Base-by-base conservation (phyloP, 352 stramenopile species). In the Phytopythium litorale region DNA sequence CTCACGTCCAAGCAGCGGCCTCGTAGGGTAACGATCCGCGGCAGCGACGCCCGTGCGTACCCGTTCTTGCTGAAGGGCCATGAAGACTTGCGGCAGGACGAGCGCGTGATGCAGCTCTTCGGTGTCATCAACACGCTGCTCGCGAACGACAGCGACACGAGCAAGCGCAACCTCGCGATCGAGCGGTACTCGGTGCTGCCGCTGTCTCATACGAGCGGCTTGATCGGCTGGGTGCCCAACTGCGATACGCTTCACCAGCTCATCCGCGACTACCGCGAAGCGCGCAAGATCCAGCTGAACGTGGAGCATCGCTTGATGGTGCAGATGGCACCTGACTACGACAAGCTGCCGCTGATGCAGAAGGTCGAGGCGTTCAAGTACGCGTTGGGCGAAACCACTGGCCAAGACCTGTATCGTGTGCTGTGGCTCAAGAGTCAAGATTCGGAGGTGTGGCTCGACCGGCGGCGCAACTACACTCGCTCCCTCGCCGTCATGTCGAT, bases 61-160 rank as follows among this genome's bases (percentile, higher is more conserved):
- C 87, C 98, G 32, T 99, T 99, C 77, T 70, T 99, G 54, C 88
- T 99, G 15, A 99, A 99, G 81, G 98, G 98, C 6, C 97, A 99
- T 73, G 98, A 99, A 77, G 98, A 99, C 87, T 78, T 99, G 52
- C 80, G 98, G 18, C 98, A 99, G 79, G 98, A 99, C 73, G 98
- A 99, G 78, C 88, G 98, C 60, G 98, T 99, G 16, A 99, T 99
- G 98, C 98, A 99, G 80, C 83, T 99, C 16, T 99, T 99, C 71
- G 98, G 98, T 15, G 88, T 99, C 30, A 98, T 99, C 52, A 99
- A 99, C 88, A 98, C 96, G 18, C 84, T 99, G 58, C 77, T 99
- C 38, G 91, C 95, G 42, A 98, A 98, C 70, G 98, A 99, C 73
- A 88, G 92, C 55, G 84, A 98, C 71, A 99, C 98, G 18, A 98